These are phyloP conservation scores for Maudiozyma turicensis DNA, from an alignment of 805 yeast genomes.

Conservation along the genomic window DNA sequence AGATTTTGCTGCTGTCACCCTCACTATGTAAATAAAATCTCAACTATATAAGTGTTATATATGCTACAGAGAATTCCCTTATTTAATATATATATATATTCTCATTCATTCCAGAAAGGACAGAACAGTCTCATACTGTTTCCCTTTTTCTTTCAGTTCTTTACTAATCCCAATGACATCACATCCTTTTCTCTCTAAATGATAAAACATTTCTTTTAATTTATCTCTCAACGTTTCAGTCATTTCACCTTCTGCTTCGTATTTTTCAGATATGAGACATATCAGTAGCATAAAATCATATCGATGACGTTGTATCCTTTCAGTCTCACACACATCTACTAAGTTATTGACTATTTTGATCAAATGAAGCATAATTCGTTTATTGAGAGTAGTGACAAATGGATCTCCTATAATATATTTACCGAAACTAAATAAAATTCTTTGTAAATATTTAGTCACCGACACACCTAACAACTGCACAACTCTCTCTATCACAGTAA, in stretches of 20 bases:
- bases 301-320: slow-evolving; percentile 16
- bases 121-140: too few relatives aligned
- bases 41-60: too few relatives aligned
- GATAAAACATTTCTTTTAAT: background rate
- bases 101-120: too few relatives aligned
- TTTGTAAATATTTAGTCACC: slow-evolving; percentile 13
- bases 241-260: slow-evolving; percentile 19
- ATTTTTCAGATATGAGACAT: slow-evolving; percentile 16
- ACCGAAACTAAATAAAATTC: slow-evolving; percentile 21
- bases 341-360: slow-evolving; percentile 4
- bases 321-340: slow-evolving; percentile 10
- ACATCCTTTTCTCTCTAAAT: background rate
- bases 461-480: slow-evolving; percentile 3
- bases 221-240: background rate
- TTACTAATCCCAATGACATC: background rate
- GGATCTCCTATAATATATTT: slow-evolving; percentile 23
- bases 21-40: too few relatives aligned
- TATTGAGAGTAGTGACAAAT: slow-evolving; percentile 16
- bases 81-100: too few relatives aligned
- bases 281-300: slow-evolving; percentile 20
- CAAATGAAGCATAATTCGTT: slow-evolving; percentile 4
- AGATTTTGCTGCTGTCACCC: too few relatives aligned
- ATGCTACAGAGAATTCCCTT: too few relatives aligned
- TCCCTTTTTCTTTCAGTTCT: too few relatives aligned
- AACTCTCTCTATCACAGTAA: slow-evolving; percentile 3